Evolutionary conservation across 208 protist genomes (phyloP).

Genomic region (Leishmania gerbilli): DNA sequence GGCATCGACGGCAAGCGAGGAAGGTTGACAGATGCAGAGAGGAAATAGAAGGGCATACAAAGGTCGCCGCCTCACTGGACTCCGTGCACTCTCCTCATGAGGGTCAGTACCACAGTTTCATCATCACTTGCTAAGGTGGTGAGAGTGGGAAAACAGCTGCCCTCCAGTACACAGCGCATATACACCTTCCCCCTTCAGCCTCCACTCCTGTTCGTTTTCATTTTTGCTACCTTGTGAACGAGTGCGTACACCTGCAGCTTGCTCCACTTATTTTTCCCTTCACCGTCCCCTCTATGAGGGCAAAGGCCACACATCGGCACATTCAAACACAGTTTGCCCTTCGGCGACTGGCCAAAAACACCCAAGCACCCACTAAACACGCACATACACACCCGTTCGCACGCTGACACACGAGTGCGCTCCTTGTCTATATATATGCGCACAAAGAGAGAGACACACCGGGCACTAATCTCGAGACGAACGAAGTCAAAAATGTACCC

Average conservation of each 20-base stretch:
- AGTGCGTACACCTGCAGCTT: not conserved
- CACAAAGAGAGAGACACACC: not conserved
- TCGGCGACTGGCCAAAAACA: not conserved
- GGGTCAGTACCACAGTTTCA: not conserved
- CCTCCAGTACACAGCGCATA: not conserved
- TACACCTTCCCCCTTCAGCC: not conserved
- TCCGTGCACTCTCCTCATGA: not conserved
- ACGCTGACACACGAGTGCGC: not conserved
- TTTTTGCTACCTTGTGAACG: not conserved
- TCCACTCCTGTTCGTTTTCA: not conserved
- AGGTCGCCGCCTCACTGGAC: not conserved
- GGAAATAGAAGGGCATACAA: not conserved
- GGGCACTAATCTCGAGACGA: not conserved
- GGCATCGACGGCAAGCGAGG: not conserved
- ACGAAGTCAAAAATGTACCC: not conserved
- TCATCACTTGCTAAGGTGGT: not conserved
- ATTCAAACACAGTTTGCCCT: not conserved
- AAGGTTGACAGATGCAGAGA: not conserved
- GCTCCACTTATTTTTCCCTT: not conserved
- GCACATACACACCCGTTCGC: not conserved
- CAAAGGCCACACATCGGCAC: not conserved
- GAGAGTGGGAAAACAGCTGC: not conserved
- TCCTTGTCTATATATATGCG: not conserved
- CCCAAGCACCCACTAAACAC: not conserved
- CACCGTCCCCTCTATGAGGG: not conserved